These are phyloP conservation scores for Xylariaceae sp. DNA, from an alignment of 2,329 filamentous ascomycete species.

Conservation along the genomic window DNA sequence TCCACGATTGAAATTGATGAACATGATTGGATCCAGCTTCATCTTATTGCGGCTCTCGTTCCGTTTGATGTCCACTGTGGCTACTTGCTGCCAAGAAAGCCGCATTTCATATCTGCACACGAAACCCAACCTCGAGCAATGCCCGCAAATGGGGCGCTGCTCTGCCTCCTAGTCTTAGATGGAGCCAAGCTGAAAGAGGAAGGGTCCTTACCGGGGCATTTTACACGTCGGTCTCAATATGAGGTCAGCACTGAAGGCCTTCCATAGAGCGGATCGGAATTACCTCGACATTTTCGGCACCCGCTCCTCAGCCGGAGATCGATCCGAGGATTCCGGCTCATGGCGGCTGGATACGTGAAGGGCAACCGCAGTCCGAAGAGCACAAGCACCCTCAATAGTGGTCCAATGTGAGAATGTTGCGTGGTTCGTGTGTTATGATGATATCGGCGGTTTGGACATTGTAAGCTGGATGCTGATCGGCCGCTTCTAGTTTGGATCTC, in stretches of 20 bases:
- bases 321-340: conserved; percentile 2
- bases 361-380: too few relatives aligned
- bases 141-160: conserved; percentile 16
- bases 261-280: background rate
- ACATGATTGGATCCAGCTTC: background rate
- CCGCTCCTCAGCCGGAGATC: conserved; percentile 19
- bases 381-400: too few relatives aligned
- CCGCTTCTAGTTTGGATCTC: background rate
- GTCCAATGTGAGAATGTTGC: too few relatives aligned
- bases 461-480: too few relatives aligned
- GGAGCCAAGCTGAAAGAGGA: background rate
- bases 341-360: background rate
- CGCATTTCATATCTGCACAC: conserved; percentile 19
- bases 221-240: conserved; percentile 15
- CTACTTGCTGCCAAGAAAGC: conserved; percentile 15
- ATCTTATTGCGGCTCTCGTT: background rate
- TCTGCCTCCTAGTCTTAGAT: conserved; percentile 3
- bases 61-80: background rate
- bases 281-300: conserved; percentile 18
- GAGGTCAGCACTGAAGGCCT: background rate
- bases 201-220: conserved; percentile 11
- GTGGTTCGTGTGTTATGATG: too few relatives aligned
- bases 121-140: conserved; percentile 16
- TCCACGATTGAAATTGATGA: background rate
- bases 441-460: too few relatives aligned